A percentile compares a stretch with the other conserved stretches of the same genome.
These are phyloP conservation scores for Phaffia rhodozyma DNA, from an alignment of 1,284 basidiomycete genomes.

Conservation along the genomic window DNA sequence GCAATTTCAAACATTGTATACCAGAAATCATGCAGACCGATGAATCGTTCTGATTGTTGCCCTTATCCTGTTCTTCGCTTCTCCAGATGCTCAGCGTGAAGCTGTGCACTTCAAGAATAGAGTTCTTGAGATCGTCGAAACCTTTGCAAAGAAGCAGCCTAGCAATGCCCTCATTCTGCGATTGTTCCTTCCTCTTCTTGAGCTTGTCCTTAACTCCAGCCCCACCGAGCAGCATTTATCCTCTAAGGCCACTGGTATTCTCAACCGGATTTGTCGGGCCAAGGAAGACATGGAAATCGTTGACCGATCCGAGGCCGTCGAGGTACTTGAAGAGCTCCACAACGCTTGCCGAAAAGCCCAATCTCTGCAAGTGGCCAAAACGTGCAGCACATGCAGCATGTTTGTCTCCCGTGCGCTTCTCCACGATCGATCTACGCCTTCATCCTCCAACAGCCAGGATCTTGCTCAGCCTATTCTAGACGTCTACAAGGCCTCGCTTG, in stretches of 20 bases:
- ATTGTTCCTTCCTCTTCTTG: conserved; percentile 62
- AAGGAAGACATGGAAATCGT: conserved; percentile 51
- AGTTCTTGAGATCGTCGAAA: conserved; percentile 81
- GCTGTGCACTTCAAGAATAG: conserved; percentile 90
- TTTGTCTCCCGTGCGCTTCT: conserved; percentile 56
- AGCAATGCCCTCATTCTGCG: conserved; percentile 53
- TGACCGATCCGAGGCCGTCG: conserved; percentile 31
- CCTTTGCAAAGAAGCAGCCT: conserved; percentile 63
- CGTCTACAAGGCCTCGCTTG: conserved; percentile 55
- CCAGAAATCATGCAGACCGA: not conserved
- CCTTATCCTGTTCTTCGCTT: not conserved
- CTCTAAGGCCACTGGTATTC: conserved; percentile 68
- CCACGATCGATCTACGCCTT: conserved; percentile 33
- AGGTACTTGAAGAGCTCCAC: conserved; percentile 46
- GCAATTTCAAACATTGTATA: not conserved
- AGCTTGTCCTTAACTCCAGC: conserved; percentile 52
- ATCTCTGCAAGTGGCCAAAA: conserved; percentile 52
- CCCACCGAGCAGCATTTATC: conserved; percentile 71
- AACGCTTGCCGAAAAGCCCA: conserved; percentile 52
- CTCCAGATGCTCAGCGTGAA: conserved; percentile 54
- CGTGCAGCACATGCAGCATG: conserved; percentile 57
- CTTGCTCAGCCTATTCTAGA: conserved; percentile 36
- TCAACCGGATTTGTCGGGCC: conserved; percentile 61
- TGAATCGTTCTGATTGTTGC: not conserved
- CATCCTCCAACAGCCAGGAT: conserved; percentile 27